Percentiles rank a stretch among this genome's conserved stretches.
These are phyloP conservation scores for Ogataea minuta DNA, from an alignment of 805 yeast genomes.

Conservation along the genomic window DNA sequence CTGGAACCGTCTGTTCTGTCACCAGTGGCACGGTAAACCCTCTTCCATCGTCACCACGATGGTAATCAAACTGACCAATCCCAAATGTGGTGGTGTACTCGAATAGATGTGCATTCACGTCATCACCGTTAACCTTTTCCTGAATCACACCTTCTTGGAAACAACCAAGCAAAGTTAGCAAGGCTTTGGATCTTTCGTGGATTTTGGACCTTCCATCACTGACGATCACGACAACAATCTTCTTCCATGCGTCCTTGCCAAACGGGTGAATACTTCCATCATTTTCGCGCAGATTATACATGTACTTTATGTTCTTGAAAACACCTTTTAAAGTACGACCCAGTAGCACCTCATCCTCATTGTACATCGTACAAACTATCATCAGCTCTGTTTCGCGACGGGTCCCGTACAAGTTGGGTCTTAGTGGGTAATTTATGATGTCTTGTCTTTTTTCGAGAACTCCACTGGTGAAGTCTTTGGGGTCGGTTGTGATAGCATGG, in stretches of 20 bases:
- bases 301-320: constrained; percentile 78
- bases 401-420: constrained; percentile 73
- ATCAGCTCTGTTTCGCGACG: constrained; percentile 82
- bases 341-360: constrained; percentile 78
- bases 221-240: constrained; percentile 82
- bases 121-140: constrained; percentile 75
- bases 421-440: constrained; percentile 41
- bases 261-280: constrained; percentile 60
- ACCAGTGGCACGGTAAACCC: constrained; percentile 56
- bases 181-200: constrained; percentile 71
- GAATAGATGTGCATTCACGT: constrained; percentile 83
- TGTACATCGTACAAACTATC: constrained; percentile 88
- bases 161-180: constrained; percentile 81
- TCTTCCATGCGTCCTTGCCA: constrained; percentile 95
- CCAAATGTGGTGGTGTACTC: constrained; percentile 93
- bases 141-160: constrained; percentile 95
- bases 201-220: constrained; percentile 89
- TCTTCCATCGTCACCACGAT: constrained; percentile 51
- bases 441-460: constrained; percentile 45
- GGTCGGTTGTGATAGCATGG: constrained; percentile 92
- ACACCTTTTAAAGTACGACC: constrained; percentile 88
- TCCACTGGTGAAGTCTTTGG: constrained; percentile 58
- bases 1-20: constrained; percentile 65
- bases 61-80: constrained; percentile 43
- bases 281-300: constrained; percentile 44